Base-by-base conservation (phyloP, 2,329 filamentous ascomycete species). In the Orbilia oligospora region DNA sequence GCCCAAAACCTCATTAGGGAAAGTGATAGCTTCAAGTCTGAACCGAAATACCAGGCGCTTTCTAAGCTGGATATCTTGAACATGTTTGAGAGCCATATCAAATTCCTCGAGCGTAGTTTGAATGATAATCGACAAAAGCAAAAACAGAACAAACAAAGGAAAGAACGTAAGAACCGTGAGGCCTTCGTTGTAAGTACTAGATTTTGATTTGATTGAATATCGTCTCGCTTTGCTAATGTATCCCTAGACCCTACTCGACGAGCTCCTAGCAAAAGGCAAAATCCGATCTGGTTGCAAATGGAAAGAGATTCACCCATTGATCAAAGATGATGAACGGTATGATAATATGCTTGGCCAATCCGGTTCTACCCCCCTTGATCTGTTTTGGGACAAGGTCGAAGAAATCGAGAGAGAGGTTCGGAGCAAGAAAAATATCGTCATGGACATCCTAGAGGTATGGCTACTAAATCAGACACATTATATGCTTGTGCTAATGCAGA, bases 371-470 rank as follows among this genome's bases (percentile, higher is more conserved):
- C 93, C 96, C 14, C 88, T 97, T 80, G 94, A 98, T 82, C 87
- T 99, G 5, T 98, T 99, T 86, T 97, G 95, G 93, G 96, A 99
- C 84, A 87, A 94, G 58, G 88, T 98, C 27, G 96, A 98, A 84
- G 94, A 97, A 84, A 94, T 98, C 84, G 95, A 99, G 83, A 90
- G 92, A 73, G 90, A 91, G n/a, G 87, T 97, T 58, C 91, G 94
- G 79, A 91, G 90, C 63, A 91, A 91, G 61, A 89, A 93, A 79
- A 97, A 96, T 83, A 90, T 94, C 83, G 92, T 97, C 46, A 87
- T 96, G 80, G 94, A 97, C 85, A 93, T 96, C 81, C 88, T 97
- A 81, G 93, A 97, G 87, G 93, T 96, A 85, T 87, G 91, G 86
- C 14, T 10, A 16, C n/a, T 2, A 22, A 48, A 64, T 44, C 53